Conservation (phyloP, 1,139 yeast species). For the Pneumocystis jirovecii region DNA sequence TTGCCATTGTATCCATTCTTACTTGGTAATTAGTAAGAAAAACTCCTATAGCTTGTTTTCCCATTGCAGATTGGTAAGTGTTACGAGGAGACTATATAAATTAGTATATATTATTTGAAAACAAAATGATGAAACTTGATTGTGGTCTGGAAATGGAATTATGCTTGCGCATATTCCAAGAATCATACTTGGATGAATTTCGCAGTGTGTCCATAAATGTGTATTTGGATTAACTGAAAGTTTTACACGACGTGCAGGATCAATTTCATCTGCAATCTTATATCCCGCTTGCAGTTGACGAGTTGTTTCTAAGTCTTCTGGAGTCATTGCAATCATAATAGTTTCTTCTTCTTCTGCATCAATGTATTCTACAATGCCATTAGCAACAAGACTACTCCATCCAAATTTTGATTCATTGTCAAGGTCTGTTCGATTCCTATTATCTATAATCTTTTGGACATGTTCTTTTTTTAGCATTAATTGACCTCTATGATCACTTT, state of each 20-base stretch:
- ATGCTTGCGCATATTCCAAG: slow-evolving; percentile 97
- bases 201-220: slow-evolving; percentile 96
- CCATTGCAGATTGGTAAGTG: slow-evolving; percentile 98
- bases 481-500: slow-evolving; percentile 56
- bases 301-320: slow-evolving; percentile 77
- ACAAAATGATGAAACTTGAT: slow-evolving; percentile 28
- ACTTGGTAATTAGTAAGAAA: slow-evolving; percentile 87
- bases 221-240: slow-evolving; percentile 46
- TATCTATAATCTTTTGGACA: slow-evolving; percentile 50
- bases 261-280: slow-evolving; percentile 36
- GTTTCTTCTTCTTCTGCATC: slow-evolving; percentile 98
- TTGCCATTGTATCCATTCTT: slow-evolving; percentile 99
- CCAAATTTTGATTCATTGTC: slow-evolving; percentile 48
- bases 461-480: slow-evolving; percentile 74
- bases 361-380: slow-evolving; percentile 83
- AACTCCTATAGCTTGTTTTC: slow-evolving; percentile 99
- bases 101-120: neutral
- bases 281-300: slow-evolving; percentile 38
- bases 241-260: slow-evolving; percentile 80
- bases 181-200: slow-evolving; percentile 97
- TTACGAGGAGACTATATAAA: slow-evolving; percentile 74
- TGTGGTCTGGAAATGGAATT: slow-evolving; percentile 99
- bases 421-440: slow-evolving; percentile 40
- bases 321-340: slow-evolving; percentile 96
- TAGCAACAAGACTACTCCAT: slow-evolving; percentile 71